These are phyloP conservation scores for Coniochaeta ligniaria DNA, from an alignment of 2,329 filamentous ascomycete genomes.

Conservation along the genomic window DNA sequence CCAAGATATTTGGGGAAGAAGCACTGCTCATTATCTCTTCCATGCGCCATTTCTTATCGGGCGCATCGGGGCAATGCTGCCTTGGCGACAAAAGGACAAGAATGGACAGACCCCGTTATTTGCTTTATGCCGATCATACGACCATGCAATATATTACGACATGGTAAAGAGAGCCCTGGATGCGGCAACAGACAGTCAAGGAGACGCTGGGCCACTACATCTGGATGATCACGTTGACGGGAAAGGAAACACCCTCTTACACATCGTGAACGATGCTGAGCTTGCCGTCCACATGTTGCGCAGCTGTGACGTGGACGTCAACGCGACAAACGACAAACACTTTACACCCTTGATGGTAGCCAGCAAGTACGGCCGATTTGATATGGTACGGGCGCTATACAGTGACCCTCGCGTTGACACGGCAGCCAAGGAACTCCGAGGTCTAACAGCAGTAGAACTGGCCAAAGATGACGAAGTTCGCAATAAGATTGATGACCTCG, in stretches of 20 bases:
- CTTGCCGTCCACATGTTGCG: conserved; percentile 70
- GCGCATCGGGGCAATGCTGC: conserved; percentile 68
- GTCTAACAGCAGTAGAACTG: conserved; percentile 88
- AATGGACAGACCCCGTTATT: conserved; percentile 98
- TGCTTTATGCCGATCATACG: conserved; percentile 89
- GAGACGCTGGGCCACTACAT: conserved; percentile 73
- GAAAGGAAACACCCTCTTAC: conserved; percentile 92
- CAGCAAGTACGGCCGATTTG: conserved; percentile 93
- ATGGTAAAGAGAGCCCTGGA: conserved; percentile 83
- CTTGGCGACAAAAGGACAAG: conserved; percentile 87
- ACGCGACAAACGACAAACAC: conserved; percentile 87
- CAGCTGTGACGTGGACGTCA: conserved; percentile 89
- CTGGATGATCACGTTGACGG: conserved; percentile 86
- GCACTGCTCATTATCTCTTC: conserved; percentile 93
- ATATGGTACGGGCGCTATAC: conserved; percentile 85
- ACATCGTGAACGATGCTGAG: conserved; percentile 83
- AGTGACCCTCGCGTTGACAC: conserved; percentile 82
- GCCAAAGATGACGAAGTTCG: conserved; percentile 97
- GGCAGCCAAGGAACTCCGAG: conserved; percentile 74
- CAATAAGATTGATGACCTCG: conserved; percentile 91
- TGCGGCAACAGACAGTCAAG: conserved; percentile 66
- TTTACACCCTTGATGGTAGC: conserved; percentile 97
- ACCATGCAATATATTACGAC: conserved; percentile 74
- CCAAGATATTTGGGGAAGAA: conserved; percentile 80
- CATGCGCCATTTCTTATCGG: conserved; percentile 76